A percentile compares a stretch with the other conserved stretches of the same genome.
Conservation (phyloP, 1,284 basidiomycete species). For the Ustilago xerochloae region DNA sequence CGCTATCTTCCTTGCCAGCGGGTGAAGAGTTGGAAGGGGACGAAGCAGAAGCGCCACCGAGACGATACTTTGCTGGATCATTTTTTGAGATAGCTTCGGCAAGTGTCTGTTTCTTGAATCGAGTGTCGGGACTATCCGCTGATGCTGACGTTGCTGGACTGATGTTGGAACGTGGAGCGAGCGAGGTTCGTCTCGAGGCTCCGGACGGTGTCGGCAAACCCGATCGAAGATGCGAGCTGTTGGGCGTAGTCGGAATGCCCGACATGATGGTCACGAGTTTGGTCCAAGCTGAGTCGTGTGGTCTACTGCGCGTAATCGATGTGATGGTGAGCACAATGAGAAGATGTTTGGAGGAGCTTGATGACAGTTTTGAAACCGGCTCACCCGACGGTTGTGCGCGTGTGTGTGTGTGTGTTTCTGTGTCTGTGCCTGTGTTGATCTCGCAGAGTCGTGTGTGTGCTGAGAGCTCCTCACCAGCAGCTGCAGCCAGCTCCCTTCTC, state of each 20-base stretch:
- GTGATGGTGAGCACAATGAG: too few species aligned
- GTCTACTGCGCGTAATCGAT: not conserved
- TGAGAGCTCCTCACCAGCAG: not conserved
- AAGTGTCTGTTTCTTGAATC: slow-evolving; percentile 45
- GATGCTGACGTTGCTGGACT: too few species aligned
- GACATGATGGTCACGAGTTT: slow-evolving; percentile 25
- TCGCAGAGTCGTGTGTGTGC: slow-evolving; percentile 2
- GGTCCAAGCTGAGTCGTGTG: not conserved
- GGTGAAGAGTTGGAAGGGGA: slow-evolving; percentile 18
- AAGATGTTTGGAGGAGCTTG: not conserved
- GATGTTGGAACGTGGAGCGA: slow-evolving; percentile 11
- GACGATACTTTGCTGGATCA: slow-evolving; percentile 52
- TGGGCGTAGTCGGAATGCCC: slow-evolving; percentile 50
- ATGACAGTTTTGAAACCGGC: not conserved
- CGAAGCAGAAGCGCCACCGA: slow-evolving; percentile 10
- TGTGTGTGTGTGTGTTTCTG: too few species aligned
- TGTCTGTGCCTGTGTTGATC: slow-evolving; percentile 11
- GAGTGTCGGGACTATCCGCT: slow-evolving; percentile 42
- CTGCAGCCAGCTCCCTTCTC: too few species aligned
- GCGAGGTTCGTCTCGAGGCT: slow-evolving; percentile 14
- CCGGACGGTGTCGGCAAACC: slow-evolving; percentile 43
- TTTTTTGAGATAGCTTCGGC: slow-evolving; percentile 52
- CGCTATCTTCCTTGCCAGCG: slow-evolving; percentile 10
- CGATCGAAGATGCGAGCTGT: slow-evolving; percentile 41
- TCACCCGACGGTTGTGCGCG: not conserved